A percentile compares a stretch with the other conserved stretches of the same genome.
phyloP scores from a whole-genome alignment of 768 basidiomycete species.

The Panellus pusillus region DNA sequence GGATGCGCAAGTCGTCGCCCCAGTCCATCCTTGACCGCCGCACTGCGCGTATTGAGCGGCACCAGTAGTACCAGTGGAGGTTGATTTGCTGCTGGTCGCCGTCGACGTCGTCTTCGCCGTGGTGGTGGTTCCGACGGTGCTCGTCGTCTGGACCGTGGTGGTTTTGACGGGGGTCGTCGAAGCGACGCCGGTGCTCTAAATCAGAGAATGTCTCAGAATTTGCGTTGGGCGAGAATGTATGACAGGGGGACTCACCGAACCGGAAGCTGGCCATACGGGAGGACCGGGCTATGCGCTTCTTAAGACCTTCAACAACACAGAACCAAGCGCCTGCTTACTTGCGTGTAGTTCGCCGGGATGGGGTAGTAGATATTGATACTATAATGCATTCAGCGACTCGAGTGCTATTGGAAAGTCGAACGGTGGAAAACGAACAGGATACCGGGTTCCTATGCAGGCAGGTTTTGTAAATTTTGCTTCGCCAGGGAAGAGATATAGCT shows the following conservation, averaged over 20 bases:
- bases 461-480: not conserved
- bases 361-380: slow-evolving; percentile 25
- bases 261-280: slow-evolving; percentile 8
- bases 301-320: not conserved
- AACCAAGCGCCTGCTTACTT: not conserved
- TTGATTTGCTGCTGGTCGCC: not conserved
- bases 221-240: no score
- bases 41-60: no score
- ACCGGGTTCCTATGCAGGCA: slow-evolving; percentile 16
- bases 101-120: not conserved
- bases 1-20: no score
- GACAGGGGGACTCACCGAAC: not conserved
- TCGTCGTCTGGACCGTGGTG: not conserved
- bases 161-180: not conserved
- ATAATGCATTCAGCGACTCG: not conserved
- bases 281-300: slow-evolving; percentile 3
- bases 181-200: no score
- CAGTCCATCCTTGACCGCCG: no score
- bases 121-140: not conserved
- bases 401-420: not conserved
- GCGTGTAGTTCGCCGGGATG: slow-evolving; percentile 22
- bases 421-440: slow-evolving; percentile 2
- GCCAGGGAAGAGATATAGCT: not conserved
- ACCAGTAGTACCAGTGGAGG: no score
- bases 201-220: no score